Percentiles rank a stretch among this genome's conserved stretches.
These are phyloP conservation scores for Saccharomycopsis phalli DNA, from an alignment of 1,139 yeast species.

Conservation along the genomic window DNA sequence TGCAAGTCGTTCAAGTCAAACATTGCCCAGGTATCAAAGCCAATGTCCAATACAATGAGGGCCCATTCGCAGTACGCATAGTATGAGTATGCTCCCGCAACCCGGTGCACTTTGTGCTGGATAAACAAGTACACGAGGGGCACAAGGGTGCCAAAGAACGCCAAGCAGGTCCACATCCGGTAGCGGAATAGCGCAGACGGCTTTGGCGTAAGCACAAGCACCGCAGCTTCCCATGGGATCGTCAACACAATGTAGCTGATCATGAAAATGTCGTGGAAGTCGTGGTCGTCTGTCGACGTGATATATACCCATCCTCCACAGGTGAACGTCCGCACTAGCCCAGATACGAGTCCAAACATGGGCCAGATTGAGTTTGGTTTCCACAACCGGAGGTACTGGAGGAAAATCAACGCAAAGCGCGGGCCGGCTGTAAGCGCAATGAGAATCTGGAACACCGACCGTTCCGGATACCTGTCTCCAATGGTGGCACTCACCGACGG, in stretches of 20 bases:
- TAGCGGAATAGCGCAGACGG: constrained; percentile 39
- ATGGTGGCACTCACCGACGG: constrained; percentile 96
- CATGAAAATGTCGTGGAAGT: constrained; percentile 94
- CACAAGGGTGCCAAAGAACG: constrained; percentile 62
- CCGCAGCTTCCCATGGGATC: constrained; percentile 78
- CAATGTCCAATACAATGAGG: constrained; percentile 70
- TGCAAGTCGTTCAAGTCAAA: constrained; percentile 56
- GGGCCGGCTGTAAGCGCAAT: constrained; percentile 79
- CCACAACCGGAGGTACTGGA: constrained; percentile 43
- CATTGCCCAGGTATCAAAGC: constrained; percentile 74
- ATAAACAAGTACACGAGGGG: constrained; percentile 87
- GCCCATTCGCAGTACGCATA: constrained; percentile 96
- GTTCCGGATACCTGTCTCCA: constrained; percentile 93
- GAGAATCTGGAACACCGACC: constrained; percentile 81
- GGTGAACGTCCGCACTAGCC: constrained; percentile 75
- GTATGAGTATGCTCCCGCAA: constrained; percentile 90
- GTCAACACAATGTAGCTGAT: constrained; percentile 80
- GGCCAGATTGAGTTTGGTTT: constrained; percentile 37
- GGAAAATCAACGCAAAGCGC: constrained; percentile 61
- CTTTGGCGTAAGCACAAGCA: constrained; percentile 47
- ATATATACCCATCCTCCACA: constrained; percentile 99
- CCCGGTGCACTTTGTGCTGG: constrained; percentile 81
- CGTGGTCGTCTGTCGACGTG: constrained; percentile 95
- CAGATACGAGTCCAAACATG: constrained; percentile 41
- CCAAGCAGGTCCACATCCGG: constrained; percentile 44